phyloP scores from a whole-genome alignment of 352 stramenopile genomes.

The Globisporangium cylindrosporum region DNA sequence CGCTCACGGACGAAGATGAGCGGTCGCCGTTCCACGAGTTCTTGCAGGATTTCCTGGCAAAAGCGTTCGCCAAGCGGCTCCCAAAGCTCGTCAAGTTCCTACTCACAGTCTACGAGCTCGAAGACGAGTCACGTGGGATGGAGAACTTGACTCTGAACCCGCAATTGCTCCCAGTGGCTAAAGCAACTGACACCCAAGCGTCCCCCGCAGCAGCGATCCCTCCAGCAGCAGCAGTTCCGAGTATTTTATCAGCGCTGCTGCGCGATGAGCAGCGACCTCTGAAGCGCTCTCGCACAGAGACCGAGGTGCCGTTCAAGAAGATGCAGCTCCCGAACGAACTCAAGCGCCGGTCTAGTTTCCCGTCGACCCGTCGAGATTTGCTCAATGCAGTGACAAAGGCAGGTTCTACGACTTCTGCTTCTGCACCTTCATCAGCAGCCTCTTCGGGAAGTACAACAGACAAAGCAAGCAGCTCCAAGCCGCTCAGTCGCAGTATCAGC shows the following conservation, averaged over 20 bases:
- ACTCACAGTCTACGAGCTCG: slow-evolving; percentile 54
- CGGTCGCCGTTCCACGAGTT: slow-evolving; percentile 75
- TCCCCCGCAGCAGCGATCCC: background rate
- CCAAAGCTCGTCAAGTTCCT: slow-evolving; percentile 53
- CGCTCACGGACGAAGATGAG: slow-evolving; percentile 60
- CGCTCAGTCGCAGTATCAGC: slow-evolving; percentile 7
- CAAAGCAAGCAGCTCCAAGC: background rate
- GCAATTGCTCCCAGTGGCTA: slow-evolving; percentile 13
- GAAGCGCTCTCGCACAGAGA: slow-evolving; percentile 38
- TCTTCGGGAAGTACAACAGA: background rate
- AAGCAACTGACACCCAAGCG: background rate
- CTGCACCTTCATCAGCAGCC: slow-evolving; percentile 17
- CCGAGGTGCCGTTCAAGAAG: slow-evolving; percentile 44
- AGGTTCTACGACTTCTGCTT: slow-evolving; percentile 3
- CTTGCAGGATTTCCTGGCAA: slow-evolving; percentile 45
- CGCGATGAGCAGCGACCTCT: slow-evolving; percentile 44
- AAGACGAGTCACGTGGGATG: slow-evolving; percentile 30
- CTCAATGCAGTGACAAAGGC: slow-evolving; percentile 2
- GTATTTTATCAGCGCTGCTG: slow-evolving; percentile 60
- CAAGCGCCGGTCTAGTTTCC: slow-evolving; percentile 15
- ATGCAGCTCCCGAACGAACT: slow-evolving; percentile 24
- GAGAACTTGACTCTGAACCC: slow-evolving; percentile 11
- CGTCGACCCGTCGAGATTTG: slow-evolving; percentile 14
- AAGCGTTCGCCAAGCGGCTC: slow-evolving; percentile 35
- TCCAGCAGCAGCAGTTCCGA: slow-evolving; percentile 24